A percentile compares a stretch with the other conserved stretches of the same genome.
phyloP scores from a whole-genome alignment of 2,329 filamentous ascomycete genomes.

The Sclerotinia nivalis region DNA sequence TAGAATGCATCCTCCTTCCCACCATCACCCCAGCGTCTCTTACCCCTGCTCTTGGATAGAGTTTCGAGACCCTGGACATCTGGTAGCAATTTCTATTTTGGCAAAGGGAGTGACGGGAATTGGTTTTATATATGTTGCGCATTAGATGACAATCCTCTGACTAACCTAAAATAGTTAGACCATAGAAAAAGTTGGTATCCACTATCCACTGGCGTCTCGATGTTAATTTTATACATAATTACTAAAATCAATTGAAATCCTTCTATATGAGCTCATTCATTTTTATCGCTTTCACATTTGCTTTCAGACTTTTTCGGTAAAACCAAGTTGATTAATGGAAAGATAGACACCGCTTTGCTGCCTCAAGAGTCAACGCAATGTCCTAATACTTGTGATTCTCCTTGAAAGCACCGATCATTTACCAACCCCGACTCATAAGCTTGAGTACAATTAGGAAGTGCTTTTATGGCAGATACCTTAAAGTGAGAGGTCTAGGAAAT shows the following conservation, averaged over 20 bases:
- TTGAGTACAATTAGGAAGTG: neutral
- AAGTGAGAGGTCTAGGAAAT: neutral
- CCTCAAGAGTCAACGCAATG: neutral
- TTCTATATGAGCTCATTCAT: neutral
- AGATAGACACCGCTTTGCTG: neutral
- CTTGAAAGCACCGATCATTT: neutral
- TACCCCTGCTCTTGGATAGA: neutral
- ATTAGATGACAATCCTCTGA: neutral
- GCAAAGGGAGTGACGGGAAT: neutral
- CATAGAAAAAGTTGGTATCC: neutral
- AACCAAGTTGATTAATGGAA: neutral
- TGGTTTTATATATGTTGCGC: neutral
- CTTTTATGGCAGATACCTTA: accelerated
- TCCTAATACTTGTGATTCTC: neutral
- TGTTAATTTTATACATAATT: neutral
- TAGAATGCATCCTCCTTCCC: neutral
- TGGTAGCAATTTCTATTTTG: neutral
- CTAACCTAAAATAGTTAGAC: neutral
- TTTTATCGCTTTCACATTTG: neutral
- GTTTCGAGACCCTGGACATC: neutral
- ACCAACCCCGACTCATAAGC: neutral
- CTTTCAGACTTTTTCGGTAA: neutral
- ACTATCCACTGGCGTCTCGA: neutral
- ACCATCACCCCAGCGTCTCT: neutral
- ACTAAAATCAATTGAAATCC: neutral